Evolutionary conservation across 2,329 filamentous ascomycete species (phyloP), one percentile per base, ranked within the genome.

Genomic region (Ophiocordyceps polyrhachis-furcata): DNA sequence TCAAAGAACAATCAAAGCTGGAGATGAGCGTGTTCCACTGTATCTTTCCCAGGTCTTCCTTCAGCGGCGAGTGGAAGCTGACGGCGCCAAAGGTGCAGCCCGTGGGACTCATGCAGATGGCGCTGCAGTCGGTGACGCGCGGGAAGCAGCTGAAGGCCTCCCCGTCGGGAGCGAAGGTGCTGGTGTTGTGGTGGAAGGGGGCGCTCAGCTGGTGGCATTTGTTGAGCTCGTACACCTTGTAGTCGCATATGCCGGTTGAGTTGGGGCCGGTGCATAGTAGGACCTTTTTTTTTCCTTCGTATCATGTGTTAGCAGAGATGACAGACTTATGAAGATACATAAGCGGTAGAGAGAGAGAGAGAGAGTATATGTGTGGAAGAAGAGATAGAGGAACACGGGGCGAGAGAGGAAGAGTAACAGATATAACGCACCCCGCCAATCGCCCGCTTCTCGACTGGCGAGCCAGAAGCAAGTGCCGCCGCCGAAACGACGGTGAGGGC

Each of bases 71-170:
- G 49, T 55, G 50, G 50, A 64, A 72, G 51, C 63, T 62, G 43
- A 74, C 59, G 8, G 60, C 52, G 32, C 70, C 71, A 47, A 70
- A 62, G 0, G 70, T 73, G 58, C 71, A 74, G 32, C 70, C 71
- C 41, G 64, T 67, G 2, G 69, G 69, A 42, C 69, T 71, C 5
- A 44, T 66, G 62, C 70, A 74, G 48, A 64, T 58, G 20, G 55
- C 58, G 31, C 57, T 57, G 53, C 71, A 74, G 21, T 53, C 45
- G 44, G 53, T 51, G 8, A 62, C 54, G 47, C 62, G 64, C 3
- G 68, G 70, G 53, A 58, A 69, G 58, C 70, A 74, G 49, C 53
- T 57, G 49, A 73, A 73, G 37, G 50, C 50, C 41, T 69, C 69
- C 35, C 62, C 67, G 48, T 73, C 69, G 8, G 67, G 67, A 2